A percentile compares a stretch with the other conserved stretches of the same genome.
Conservation (phyloP, 805 yeast genomes). For the Metschnikowia baotianmanensis region DNA sequence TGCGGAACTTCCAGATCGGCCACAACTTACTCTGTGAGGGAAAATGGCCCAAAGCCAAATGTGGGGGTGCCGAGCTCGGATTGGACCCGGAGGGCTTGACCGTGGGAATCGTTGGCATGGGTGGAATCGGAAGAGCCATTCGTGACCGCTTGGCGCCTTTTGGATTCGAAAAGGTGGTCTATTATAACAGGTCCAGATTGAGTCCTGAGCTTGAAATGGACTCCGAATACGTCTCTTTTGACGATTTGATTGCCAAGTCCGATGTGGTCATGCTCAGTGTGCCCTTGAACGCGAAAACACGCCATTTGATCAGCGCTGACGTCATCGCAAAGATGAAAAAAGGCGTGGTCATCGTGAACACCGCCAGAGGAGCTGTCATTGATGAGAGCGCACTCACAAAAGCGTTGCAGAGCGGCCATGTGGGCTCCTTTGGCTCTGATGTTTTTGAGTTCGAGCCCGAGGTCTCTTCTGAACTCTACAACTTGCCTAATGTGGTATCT, state of each 20-base stretch:
- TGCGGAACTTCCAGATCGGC: slow-evolving; percentile 66
- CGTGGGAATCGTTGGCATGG: slow-evolving; percentile 83
- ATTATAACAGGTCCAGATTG: slow-evolving; percentile 67
- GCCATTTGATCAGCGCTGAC: slow-evolving; percentile 62
- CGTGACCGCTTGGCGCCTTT: slow-evolving; percentile 70
- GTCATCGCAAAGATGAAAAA: slow-evolving; percentile 69
- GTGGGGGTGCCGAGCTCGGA: slow-evolving; percentile 59
- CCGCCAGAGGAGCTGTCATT: slow-evolving; percentile 85
- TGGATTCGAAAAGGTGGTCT: slow-evolving; percentile 68
- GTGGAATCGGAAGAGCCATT: slow-evolving; percentile 85
- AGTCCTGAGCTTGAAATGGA: slow-evolving; percentile 61
- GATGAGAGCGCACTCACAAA: slow-evolving; percentile 60
- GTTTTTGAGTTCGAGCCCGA: slow-evolving; percentile 76
- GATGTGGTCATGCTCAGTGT: slow-evolving; percentile 75
- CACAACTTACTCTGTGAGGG: slow-evolving; percentile 52
- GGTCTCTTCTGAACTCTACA: slow-evolving; percentile 59
- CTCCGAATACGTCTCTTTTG: slow-evolving; percentile 68
- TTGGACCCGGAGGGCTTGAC: slow-evolving; percentile 72
- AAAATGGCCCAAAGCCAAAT: slow-evolving; percentile 52
- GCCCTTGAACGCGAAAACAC: slow-evolving; percentile 72
- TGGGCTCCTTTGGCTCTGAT: slow-evolving; percentile 68
- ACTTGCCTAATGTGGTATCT: slow-evolving; percentile 66
- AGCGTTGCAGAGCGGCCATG: slow-evolving; percentile 59
- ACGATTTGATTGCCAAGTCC: slow-evolving; percentile 58
- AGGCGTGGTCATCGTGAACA: slow-evolving; percentile 75